Base-by-base conservation (phyloP, 169 alveolate species). In the Cryptosporidium felis region DNA sequence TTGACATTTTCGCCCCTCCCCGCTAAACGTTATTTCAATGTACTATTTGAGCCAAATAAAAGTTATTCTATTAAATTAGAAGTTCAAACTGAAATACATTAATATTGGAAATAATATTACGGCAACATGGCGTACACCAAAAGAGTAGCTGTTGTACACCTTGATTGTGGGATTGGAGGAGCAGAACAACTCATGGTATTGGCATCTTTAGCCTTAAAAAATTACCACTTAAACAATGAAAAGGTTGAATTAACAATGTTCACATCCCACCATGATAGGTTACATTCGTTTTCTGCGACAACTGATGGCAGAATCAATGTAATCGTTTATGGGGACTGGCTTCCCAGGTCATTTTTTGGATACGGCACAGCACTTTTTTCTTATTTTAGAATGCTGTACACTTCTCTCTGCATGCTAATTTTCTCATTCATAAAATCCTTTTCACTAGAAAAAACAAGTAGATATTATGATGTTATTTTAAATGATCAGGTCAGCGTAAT, bases 151-250 rank as follows among this genome's bases (percentile, higher is more conserved):
- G 94, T 96, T 58, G 81, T 95, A 38, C 99, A 96, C 80, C 96
- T 97, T 9, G 99, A 96, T 81, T 89, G 94, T 59, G 99, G 97
- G 36, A 94, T 95, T 21, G 98, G 99, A 42, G 98, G 99, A 5
- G 98, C 98, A 10, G 99, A 96, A 82, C 94, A 95, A 82, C 92
- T 95, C 38, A 90, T 95, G 47, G 95, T 95, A 28, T 93, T 93
- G 51, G 90, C 96, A 30, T 97, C 97, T 12, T 81, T 94, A n/a
- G 97, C 97, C 0, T 88, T 95, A 23, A 92, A 93, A 89, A 90
- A 88, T 46, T 65, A 89, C 44, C 42, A 28, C 36, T 23, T 49
- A 4, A 40, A 49, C n/a, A 18, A 44, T 74, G 65, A 62, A 14
- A 60, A 62, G 21, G 30, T 58, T 80, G 85, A 90, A 60, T 95